Evolutionary conservation across 129 eudicot species (phyloP).

Genomic region (Flaveria ramosissima): DNA sequence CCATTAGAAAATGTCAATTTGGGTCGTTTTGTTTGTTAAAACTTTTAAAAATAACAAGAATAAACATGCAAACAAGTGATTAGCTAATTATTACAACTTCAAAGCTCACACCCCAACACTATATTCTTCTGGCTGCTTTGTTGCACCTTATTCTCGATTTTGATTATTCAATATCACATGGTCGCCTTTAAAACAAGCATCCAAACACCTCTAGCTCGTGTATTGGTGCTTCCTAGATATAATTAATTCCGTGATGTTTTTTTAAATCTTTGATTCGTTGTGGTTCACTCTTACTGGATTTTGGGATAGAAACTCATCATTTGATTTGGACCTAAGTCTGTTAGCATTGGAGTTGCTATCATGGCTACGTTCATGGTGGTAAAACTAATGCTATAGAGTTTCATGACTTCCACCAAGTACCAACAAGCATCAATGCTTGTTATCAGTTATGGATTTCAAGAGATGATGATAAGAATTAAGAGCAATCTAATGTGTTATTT

Average conservation of each 20-base stretch:
- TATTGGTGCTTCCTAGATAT: neutral
- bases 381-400: constrained; percentile 22
- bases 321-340: constrained; percentile 17
- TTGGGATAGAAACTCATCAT: constrained; percentile 26
- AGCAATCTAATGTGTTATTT: constrained; percentile 21
- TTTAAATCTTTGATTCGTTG: neutral
- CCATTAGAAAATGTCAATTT: neutral
- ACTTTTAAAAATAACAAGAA: neutral
- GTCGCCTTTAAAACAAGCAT: neutral
- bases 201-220: neutral
- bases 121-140: neutral
- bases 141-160: neutral
- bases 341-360: constrained; percentile 7
- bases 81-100: neutral
- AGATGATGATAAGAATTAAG: constrained; percentile 13
- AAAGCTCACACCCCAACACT: neutral
- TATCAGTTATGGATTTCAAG: constrained; percentile 8
- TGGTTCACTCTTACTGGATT: constrained; percentile 11
- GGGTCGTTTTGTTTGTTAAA: neutral
- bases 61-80: neutral
- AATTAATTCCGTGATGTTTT: neutral
- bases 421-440: constrained; percentile 25
- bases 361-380: constrained; percentile 11
- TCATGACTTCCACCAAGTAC: constrained; percentile 13
- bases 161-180: neutral